Base-by-base conservation (phyloP, 176 grass and related monocot species). In the Leersia perrieri region DNA sequence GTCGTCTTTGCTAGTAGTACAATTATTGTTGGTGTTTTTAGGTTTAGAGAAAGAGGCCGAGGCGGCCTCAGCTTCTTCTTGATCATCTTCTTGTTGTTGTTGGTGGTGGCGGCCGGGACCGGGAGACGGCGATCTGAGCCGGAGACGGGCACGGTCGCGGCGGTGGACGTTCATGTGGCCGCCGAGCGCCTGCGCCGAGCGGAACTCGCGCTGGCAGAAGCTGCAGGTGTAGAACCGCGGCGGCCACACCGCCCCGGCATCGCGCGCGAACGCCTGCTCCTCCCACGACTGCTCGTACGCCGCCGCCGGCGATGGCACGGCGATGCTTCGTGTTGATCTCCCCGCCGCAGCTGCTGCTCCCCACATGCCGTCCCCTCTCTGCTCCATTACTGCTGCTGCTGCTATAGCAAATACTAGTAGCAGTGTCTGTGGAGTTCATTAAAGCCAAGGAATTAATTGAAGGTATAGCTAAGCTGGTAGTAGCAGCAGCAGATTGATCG, bases 81-180 rank as follows among this genome's bases (percentile, higher is more conserved):
- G n/a, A n/a, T 34, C 51, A 23, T 6, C 12, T 27, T 34, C 16
- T 36, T 51, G 34, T 69, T 11, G 4, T 27, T 33, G 12, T 38
- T 53, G 22, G 74, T 11, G 26, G 75, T n/a, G n/a, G n/a, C n/a
- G n/a, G n/a, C n/a, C n/a, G n/a, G n/a, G n/a, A n/a, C 45, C 78
- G n/a, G 53, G 42, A 16, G 77, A 42, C 33, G 53, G 36, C 10
- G 68, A 41, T 15, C 60, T 33, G 22, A 81, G 90, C 39, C 78
- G 82, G 66, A 98, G 95, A 83, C 73, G 88, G 32, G 95, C 92
- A 3, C 95, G 79, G 60, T 98, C 92, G 28, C 90, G 89, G 41
- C 96, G 86, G 84, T 98, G 96, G 44, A 98, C 87, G 82, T 98
- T 98, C 96, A 98, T 98, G 92, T 98, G 96, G 11, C 96, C 92